Conservation (phyloP, 2,329 filamentous ascomycete genomes). For the Hymenoscyphus fraxineus region DNA sequence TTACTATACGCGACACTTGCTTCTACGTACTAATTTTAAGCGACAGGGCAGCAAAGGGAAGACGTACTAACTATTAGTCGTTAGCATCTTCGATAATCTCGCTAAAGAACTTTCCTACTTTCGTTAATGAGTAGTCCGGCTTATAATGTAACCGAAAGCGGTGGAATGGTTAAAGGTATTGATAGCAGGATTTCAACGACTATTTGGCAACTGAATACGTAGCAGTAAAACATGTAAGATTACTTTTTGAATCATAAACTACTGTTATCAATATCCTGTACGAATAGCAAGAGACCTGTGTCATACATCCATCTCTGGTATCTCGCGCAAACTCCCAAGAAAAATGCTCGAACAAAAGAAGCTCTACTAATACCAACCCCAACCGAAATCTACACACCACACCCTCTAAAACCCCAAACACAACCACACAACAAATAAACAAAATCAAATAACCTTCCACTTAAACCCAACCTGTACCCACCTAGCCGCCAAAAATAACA, state of each 20-base stretch:
- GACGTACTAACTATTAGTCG: too few relatives aligned
- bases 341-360: not conserved
- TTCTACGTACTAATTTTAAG: too few relatives aligned
- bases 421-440: not conserved
- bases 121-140: too few relatives aligned
- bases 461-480: constrained; percentile 31
- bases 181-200: too few relatives aligned
- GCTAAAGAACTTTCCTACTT: too few relatives aligned
- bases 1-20: too few relatives aligned
- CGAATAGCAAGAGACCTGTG: not conserved
- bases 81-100: too few relatives aligned
- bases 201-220: not conserved
- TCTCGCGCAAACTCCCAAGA: not conserved
- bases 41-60: too few relatives aligned
- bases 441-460: constrained; percentile 24
- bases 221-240: not conserved
- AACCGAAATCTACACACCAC: not conserved
- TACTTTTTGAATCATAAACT: not conserved
- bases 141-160: too few relatives aligned
- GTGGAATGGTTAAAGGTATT: too few relatives aligned
- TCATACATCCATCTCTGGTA: not conserved
- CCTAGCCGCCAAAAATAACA: constrained; percentile 38
- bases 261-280: too few relatives aligned
- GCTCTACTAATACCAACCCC: not conserved
- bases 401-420: not conserved